phyloP scores from a whole-genome alignment of 805 yeast species.

The Candida xyloterini region DNA sequence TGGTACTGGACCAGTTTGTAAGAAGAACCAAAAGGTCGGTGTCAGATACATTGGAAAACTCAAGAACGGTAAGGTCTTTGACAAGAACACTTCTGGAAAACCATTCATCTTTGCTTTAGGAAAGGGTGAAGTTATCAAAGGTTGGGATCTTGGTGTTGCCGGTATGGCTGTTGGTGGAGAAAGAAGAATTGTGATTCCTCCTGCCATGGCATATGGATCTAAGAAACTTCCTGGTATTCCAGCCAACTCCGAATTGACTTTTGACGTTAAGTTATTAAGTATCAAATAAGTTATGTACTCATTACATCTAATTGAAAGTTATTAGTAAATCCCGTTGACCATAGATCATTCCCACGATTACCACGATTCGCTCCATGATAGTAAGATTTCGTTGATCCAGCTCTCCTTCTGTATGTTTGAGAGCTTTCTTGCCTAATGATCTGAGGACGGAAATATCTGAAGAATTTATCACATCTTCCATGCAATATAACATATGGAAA shows the following conservation, averaged over 20 bases:
- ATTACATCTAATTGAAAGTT: not conserved
- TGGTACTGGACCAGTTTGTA: conserved; percentile 87
- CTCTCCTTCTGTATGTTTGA: conserved; percentile 22
- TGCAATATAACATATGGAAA: conserved; percentile 35
- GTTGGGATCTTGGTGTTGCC: conserved; percentile 98
- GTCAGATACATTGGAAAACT: conserved; percentile 98
- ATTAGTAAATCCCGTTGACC: conserved; percentile 28
- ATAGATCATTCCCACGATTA: conserved; percentile 21
- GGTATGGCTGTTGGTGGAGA: conserved; percentile 99
- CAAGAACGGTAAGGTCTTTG: conserved; percentile 93
- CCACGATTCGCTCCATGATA: conserved; percentile 20
- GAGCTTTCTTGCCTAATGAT: conserved; percentile 38
- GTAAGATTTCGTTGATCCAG: conserved; percentile 18
- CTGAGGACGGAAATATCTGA: conserved; percentile 41
- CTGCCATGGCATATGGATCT: conserved; percentile 95
- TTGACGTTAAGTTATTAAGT: conserved; percentile 90
- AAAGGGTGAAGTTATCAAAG: conserved; percentile 97
- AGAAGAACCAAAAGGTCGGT: conserved; percentile 86
- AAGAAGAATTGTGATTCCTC: conserved; percentile 94
- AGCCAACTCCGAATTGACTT: conserved; percentile 92
- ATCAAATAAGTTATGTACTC: conserved; percentile 54
- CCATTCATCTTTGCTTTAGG: conserved; percentile 92
- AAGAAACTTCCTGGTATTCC: conserved; percentile 96
- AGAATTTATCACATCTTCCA: conserved; percentile 37
- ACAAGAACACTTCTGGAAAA: conserved; percentile 95